Conservation (phyloP, 371 early-diverging fungal genomes). For the Actinomucor elegans region DNA sequence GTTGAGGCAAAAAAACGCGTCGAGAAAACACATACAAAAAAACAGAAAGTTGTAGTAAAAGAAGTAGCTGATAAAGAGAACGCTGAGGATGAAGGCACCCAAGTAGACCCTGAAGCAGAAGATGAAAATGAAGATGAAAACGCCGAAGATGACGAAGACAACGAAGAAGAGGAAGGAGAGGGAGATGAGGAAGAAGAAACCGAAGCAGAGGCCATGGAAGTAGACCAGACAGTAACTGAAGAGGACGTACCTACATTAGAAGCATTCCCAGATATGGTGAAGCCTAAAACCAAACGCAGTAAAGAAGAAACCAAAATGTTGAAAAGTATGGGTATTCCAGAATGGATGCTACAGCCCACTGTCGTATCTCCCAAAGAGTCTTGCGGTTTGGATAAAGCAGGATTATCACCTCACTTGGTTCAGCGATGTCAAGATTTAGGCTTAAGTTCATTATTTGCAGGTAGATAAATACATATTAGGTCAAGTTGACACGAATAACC, state of each 20-base stretch:
- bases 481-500: neutral
- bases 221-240: constrained; percentile 8
- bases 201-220: neutral
- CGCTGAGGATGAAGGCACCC: neutral
- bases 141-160: constrained; percentile 3
- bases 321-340: constrained; percentile 74
- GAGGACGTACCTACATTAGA: constrained; percentile 29
- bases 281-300: constrained; percentile 25
- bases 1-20: neutral
- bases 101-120: neutral
- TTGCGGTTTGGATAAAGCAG: constrained; percentile 46
- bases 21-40: too few relatives aligned
- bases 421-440: constrained; percentile 66
- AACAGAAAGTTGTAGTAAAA: neutral
- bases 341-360: constrained; percentile 83
- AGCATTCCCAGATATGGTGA: constrained; percentile 42
- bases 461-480: too few relatives aligned
- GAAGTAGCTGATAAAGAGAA: constrained; percentile 1
- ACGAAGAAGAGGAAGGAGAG: neutral
- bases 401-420: constrained; percentile 59
- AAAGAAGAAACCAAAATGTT: constrained; percentile 39
- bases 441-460: constrained; percentile 79
- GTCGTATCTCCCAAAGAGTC: constrained; percentile 62
- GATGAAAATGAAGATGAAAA: neutral
- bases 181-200: neutral